A percentile compares a stretch with the other conserved stretches of the same genome.
Conservation (phyloP, 1,284 basidiomycete species). For the Fomitiporia mediterranea region DNA sequence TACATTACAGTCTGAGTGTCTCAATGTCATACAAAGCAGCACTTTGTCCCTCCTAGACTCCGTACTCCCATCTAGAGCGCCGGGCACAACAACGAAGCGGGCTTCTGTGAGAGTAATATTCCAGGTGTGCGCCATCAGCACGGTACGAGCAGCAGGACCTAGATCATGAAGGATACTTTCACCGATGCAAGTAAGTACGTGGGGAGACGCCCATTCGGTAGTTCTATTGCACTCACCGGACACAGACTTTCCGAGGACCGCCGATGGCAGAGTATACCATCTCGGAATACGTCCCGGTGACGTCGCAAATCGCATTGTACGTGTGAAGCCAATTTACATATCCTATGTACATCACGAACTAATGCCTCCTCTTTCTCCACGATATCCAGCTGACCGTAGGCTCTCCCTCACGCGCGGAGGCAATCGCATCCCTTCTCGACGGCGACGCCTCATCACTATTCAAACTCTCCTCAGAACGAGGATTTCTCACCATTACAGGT, state of each 20-base stretch:
- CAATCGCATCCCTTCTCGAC: conserved; percentile 61
- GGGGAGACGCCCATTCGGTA: no score
- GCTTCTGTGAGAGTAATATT: no score
- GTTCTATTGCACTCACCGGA: no score
- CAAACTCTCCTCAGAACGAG: conserved; percentile 64
- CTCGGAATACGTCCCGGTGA: conserved; percentile 70
- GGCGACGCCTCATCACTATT: conserved; percentile 46
- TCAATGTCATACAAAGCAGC: no score
- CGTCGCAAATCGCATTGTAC: conserved; percentile 77
- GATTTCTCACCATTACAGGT: conserved; percentile 79
- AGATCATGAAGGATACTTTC: conserved; percentile 50
- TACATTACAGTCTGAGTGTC: no score
- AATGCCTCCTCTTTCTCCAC: conserved; percentile 2
- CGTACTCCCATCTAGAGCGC: background rate
- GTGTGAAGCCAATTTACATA: conserved; percentile 23
- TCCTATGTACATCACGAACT: background rate
- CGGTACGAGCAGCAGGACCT: background rate
- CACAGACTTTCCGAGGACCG: conserved; percentile 69
- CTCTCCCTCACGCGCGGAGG: conserved; percentile 60
- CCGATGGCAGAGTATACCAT: conserved; percentile 70
- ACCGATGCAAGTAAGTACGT: conserved; percentile 59
- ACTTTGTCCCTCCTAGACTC: background rate
- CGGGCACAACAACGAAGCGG: no score
- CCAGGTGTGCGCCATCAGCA: no score
- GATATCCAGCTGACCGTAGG: conserved; percentile 73